Evolutionary conservation across 2,329 filamentous ascomycete species (phyloP).

Genomic region (Ophiosphaerella korrae): DNA sequence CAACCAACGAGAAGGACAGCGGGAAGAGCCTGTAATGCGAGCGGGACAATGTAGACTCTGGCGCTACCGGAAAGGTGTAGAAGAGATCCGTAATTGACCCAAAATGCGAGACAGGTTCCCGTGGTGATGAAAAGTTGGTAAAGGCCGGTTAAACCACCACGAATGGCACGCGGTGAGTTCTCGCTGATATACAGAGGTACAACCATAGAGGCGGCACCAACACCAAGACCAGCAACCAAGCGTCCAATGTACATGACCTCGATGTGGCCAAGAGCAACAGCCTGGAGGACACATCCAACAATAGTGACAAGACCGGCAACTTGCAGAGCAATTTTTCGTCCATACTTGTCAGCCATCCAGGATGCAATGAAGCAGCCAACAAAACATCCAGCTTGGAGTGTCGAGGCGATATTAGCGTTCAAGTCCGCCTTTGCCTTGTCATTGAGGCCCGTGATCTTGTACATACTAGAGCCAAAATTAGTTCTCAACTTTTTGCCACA

Average conservation of each 20-base stretch:
- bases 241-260: constrained; percentile 70
- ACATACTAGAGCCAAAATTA: constrained; percentile 52
- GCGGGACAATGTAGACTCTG: constrained; percentile 64
- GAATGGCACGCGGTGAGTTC: constrained; percentile 63
- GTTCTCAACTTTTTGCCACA: constrained; percentile 8
- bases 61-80: constrained; percentile 54
- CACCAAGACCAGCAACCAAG: constrained; percentile 60
- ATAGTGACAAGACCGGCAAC: constrained; percentile 62
- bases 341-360: constrained; percentile 60
- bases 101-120: constrained; percentile 59
- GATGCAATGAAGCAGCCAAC: constrained; percentile 65
- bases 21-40: constrained; percentile 68
- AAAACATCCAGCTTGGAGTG: constrained; percentile 71
- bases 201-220: constrained; percentile 61
- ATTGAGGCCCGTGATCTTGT: constrained; percentile 53
- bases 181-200: constrained; percentile 66
- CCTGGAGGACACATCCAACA: constrained; percentile 68
- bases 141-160: constrained; percentile 64
- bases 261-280: constrained; percentile 64
- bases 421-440: constrained; percentile 57
- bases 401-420: constrained; percentile 72
- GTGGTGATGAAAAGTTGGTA: constrained; percentile 64
- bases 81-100: constrained; percentile 60
- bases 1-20: constrained; percentile 64
- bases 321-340: constrained; percentile 62